Base-by-base conservation (phyloP, 2,329 filamentous ascomycete species). In the Neocucurbitaria cava region DNA sequence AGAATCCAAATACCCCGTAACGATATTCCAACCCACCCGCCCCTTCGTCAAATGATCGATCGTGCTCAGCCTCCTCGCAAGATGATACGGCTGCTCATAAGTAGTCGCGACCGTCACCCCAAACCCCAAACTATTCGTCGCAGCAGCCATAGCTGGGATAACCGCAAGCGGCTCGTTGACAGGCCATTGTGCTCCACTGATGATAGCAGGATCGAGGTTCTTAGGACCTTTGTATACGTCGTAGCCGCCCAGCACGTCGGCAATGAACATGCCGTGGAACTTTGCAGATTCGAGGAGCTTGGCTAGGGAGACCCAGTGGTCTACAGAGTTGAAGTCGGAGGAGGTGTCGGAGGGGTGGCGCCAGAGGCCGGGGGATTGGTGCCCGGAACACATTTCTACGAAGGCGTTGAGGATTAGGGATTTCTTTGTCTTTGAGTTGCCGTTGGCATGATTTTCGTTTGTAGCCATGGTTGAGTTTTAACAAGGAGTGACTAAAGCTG, bases 81-180 rank as follows among this genome's bases (percentile, higher is more conserved):
- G 77, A 54, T 87, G 82, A 65, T 88, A 89, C 0, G 87, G 87
- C 62, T 85, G 81, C 68, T 89, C 87, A 58, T 89, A 90, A 0
- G 85, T 88, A 0, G 87, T 89, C 1, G 84, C 83, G 0, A 86
- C 82, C 0, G 87, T 90, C 1, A 89, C 85, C 0, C 87, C 87
- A 55, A 90, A 89, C 0, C 85, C 85, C 15, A 90, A 81, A 53
- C 79, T 87, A 58, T 84, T 82, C 0, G 87, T 90, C 0, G 79
- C 87, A 0, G 87, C 86, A 0, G 87, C 87, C 86, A 90, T 88
- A 1, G 87, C 86, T 1, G 86, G 80, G 0, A 89, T 78, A 1
- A 86, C 80, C 1, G 83, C 81, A 1, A 89, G 66, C 0, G 87
- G 87, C 68, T 90, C 87, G 56, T 88, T 89, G 13, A 89, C 85